These are phyloP conservation scores for Acorus gramineus DNA, from an alignment of 106 monocot genomes.

Conservation along the genomic window DNA sequence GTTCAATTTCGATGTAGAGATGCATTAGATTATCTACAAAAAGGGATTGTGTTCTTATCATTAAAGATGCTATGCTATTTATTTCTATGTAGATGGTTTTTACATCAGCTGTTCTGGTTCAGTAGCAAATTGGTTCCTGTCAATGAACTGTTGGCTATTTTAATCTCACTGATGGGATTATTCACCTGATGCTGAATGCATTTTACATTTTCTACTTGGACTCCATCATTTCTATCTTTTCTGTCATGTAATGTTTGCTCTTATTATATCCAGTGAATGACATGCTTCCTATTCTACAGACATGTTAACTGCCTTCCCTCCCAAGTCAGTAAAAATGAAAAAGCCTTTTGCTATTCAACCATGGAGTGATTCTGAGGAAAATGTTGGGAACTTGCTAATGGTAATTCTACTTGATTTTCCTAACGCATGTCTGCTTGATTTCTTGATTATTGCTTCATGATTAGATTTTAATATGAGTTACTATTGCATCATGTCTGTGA, in stretches of 20 bases:
- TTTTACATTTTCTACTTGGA: background rate
- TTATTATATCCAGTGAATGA: background rate
- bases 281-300: slow-evolving; percentile 27
- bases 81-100: too few species aligned
- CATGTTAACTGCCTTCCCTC: slow-evolving; percentile 69
- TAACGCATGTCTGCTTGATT: background rate
- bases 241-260: background rate
- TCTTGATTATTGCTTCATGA: too few species aligned
- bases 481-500: background rate
- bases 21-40: too few species aligned
- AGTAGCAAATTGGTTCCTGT: too few species aligned
- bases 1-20: too few species aligned
- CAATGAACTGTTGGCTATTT: too few species aligned
- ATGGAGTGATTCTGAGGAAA: slow-evolving; percentile 76
- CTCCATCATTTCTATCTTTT: background rate
- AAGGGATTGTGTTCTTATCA: too few species aligned
- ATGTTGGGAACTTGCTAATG: slow-evolving; percentile 85
- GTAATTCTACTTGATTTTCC: slow-evolving; percentile 22
- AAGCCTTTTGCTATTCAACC: slow-evolving; percentile 66
- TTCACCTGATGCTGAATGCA: too few species aligned
- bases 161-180: too few species aligned
- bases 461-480: too few species aligned
- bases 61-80: too few species aligned
- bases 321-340: slow-evolving; percentile 54
- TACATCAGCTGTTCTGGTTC: too few species aligned